Percentiles rank a stretch among this genome's conserved stretches.
These are phyloP conservation scores for Alternaria arborescens DNA, from an alignment of 2,329 filamentous ascomycete species.

Conservation along the genomic window DNA sequence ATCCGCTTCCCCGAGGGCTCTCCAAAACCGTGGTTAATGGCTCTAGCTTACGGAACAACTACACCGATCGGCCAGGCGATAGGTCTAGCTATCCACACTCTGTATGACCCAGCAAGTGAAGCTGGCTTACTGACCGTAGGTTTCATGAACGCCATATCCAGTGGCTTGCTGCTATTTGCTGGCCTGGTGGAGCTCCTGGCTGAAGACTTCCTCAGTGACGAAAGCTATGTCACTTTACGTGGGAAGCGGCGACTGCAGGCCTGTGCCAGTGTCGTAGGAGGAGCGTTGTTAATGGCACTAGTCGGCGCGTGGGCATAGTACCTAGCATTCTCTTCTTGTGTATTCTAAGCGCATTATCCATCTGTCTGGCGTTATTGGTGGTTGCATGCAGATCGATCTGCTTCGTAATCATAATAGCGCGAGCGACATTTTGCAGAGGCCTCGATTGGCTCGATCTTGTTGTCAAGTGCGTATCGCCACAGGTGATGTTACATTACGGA, in stretches of 20 bases:
- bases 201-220: conserved; percentile 67
- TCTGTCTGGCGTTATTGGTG: conserved; percentile 14
- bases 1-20: conserved; percentile 75
- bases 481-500: neutral
- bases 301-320: conserved; percentile 70
- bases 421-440: conserved; percentile 7
- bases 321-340: neutral
- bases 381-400: conserved; percentile 11
- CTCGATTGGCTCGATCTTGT: neutral
- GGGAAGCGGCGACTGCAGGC: conserved; percentile 68
- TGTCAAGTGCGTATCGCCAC: neutral
- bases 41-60: conserved; percentile 68
- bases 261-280: conserved; percentile 67
- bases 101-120: conserved; percentile 60
- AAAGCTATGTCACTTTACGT: conserved; percentile 67
- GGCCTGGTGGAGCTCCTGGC: conserved; percentile 60
- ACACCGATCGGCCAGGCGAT: conserved; percentile 62
- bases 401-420: conserved; percentile 19
- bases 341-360: conserved; percentile 11
- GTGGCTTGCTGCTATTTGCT: conserved; percentile 59
- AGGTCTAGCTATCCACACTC: conserved; percentile 58
- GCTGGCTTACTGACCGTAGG: conserved; percentile 60
- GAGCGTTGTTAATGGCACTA: conserved; percentile 70
- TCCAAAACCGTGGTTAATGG: conserved; percentile 77
- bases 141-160: conserved; percentile 60